A percentile compares a stretch with the other conserved stretches of the same genome.
Evolutionary conservation across 805 yeast genomes (phyloP).

Genomic region (Candida sithepensis): DNA sequence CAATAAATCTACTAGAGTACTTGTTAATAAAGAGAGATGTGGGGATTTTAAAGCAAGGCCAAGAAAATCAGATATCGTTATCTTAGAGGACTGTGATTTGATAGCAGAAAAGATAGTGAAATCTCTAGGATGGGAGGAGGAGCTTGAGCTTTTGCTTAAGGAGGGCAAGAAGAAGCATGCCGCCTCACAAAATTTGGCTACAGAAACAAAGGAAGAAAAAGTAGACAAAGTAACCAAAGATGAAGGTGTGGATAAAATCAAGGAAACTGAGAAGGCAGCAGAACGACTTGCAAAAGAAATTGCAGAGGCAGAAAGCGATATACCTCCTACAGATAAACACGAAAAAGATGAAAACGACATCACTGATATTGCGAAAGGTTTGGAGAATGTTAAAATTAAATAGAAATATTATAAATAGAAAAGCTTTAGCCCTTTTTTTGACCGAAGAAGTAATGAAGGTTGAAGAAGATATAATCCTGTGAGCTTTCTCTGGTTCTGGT

Average conservation of each 20-base stretch:
- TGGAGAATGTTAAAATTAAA: constrained; percentile 15
- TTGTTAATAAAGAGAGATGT: constrained; percentile 72
- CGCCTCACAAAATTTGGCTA: constrained; percentile 5
- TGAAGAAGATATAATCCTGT: too few species aligned
- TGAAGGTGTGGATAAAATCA: constrained; percentile 6
- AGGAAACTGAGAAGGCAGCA: constrained; percentile 21
- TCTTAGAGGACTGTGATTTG: constrained; percentile 63
- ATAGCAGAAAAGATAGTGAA: constrained; percentile 52
- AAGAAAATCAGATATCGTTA: constrained; percentile 58
- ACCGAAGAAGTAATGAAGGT: too few species aligned
- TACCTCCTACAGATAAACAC: constrained; percentile 1
- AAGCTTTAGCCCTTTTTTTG: too few species aligned
- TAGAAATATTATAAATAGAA: background rate
- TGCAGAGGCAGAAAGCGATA: constrained; percentile 21
- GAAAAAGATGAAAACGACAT: constrained; percentile 20
- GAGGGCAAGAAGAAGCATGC: constrained; percentile 19
- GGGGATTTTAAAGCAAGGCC: constrained; percentile 61
- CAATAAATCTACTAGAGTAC: constrained; percentile 46
- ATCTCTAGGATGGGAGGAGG: constrained; percentile 62
- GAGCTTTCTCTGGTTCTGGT: too few species aligned
- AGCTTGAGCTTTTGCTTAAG: constrained; percentile 41
- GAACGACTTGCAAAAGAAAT: constrained; percentile 27
- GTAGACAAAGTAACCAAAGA: constrained; percentile 1
- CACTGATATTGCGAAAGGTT: constrained; percentile 9
- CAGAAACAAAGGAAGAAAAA: background rate